Conservation (phyloP, 306 rosid genomes). For the Fragaria iinumae region DNA sequence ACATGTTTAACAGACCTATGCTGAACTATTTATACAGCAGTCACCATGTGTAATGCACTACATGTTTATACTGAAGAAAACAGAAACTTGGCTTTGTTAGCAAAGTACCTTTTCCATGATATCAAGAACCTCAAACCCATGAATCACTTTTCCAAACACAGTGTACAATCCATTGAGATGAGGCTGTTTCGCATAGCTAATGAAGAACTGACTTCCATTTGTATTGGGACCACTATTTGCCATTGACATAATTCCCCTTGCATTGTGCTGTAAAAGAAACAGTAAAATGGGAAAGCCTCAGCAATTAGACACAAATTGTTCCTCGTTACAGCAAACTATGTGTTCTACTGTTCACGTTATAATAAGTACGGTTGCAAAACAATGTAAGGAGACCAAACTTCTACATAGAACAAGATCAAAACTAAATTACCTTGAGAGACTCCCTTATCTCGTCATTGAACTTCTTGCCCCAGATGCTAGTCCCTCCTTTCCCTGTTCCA, state of each 20-base stretch:
- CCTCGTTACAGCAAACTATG: neutral
- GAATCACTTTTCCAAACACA: constrained; percentile 86
- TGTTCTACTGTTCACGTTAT: neutral
- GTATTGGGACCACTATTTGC: constrained; percentile 97
- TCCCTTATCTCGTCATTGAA: constrained; percentile 90
- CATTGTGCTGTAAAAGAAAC: constrained; percentile 69
- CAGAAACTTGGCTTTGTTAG: neutral
- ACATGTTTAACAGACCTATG: neutral
- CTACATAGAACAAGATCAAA: neutral
- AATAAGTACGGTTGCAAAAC: neutral
- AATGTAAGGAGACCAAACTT: neutral
- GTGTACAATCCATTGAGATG: constrained; percentile 87
- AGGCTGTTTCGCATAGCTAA: constrained; percentile 79
- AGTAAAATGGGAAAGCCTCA: neutral
- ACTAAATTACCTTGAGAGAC: constrained; percentile 64
- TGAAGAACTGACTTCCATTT: constrained; percentile 93
- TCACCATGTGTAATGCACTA: neutral
- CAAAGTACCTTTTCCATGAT: constrained; percentile 90
- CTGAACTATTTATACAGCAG: neutral
- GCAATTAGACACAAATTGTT: neutral
- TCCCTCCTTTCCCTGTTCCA: constrained; percentile 95
- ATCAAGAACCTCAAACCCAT: constrained; percentile 96
- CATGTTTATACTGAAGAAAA: neutral
- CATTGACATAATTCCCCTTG: constrained; percentile 87
- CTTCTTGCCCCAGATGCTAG: constrained; percentile 94